Percentiles rank a stretch among this genome's conserved stretches.
Evolutionary conservation across 108 stramenopile species (phyloP).

Genomic region (Pelagomonas calceolata): DNA sequence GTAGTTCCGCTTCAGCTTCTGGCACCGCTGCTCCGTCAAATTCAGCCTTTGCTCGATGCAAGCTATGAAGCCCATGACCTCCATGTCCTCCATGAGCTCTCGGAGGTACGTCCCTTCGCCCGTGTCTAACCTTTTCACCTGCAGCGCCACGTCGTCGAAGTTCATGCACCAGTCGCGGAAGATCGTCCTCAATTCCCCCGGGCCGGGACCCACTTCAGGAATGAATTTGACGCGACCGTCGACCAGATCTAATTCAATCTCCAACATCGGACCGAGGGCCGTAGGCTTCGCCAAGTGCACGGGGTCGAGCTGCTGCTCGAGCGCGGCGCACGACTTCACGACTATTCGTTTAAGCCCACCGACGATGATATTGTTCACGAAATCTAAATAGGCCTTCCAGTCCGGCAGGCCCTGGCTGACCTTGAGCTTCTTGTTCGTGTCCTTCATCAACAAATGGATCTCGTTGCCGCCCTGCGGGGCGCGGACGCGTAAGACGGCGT

Average conservation of each 20-base stretch:
- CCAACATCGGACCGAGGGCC: constrained; percentile 11
- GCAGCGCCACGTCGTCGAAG: constrained; percentile 12
- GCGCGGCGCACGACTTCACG: constrained; percentile 7
- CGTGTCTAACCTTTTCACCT: constrained; percentile 38
- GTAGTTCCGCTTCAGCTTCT: constrained; percentile 20
- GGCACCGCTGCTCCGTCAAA: constrained; percentile 23
- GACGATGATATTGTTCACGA: constrained; percentile 32
- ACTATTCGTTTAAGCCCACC: constrained; percentile 17
- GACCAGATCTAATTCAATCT: constrained; percentile 25
- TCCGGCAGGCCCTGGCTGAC: constrained; percentile 36
- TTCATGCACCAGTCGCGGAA: constrained; percentile 20
- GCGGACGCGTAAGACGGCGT: background rate
- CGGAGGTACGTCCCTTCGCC: constrained; percentile 36
- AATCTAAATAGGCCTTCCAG: constrained; percentile 42
- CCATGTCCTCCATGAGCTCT: constrained; percentile 32
- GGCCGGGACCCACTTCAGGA: constrained; percentile 8
- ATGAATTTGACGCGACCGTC: constrained; percentile 15
- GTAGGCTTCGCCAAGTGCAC: constrained; percentile 13
- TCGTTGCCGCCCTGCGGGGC: constrained; percentile 23
- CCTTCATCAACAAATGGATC: constrained; percentile 27
- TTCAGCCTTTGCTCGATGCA: constrained; percentile 26
- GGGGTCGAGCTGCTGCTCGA: constrained; percentile 22
- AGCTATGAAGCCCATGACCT: constrained; percentile 11
- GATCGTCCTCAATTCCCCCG: constrained; percentile 9
- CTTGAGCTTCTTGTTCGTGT: constrained; percentile 33